Conservation (phyloP, 2,329 filamentous ascomycete genomes). For the Fusarium sp. region DNA sequence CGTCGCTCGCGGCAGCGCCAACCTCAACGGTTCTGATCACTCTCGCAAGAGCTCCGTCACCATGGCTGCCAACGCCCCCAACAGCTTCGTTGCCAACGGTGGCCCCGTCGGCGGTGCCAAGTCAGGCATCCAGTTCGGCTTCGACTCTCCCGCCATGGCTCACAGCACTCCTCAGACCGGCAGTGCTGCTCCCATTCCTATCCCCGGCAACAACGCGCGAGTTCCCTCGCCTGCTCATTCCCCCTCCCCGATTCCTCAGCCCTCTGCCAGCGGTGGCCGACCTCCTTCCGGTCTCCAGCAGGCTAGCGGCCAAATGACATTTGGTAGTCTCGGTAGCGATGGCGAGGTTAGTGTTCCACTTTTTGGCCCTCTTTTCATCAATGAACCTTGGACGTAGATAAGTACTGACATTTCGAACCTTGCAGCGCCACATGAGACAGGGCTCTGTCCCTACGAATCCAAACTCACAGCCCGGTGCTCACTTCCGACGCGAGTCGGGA, state of each 20-base stretch:
- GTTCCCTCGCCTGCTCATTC: constrained; percentile 88
- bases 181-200: constrained; percentile 69
- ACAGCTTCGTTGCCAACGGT: constrained; percentile 81
- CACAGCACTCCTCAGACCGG: constrained; percentile 74
- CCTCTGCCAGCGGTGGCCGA: constrained; percentile 84
- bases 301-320: constrained; percentile 76
- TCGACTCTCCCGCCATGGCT: constrained; percentile 75
- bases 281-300: constrained; percentile 82
- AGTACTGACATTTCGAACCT: constrained; percentile 44
- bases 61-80: constrained; percentile 86
- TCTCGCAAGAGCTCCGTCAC: constrained; percentile 89
- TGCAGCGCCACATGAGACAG: constrained; percentile 76
- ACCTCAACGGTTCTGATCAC: constrained; percentile 82
- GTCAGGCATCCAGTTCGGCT: constrained; percentile 84
- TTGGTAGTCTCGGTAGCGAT: constrained; percentile 86
- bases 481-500: constrained; percentile 87
- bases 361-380: constrained; percentile 13
- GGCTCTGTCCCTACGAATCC: constrained; percentile 72
- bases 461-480: constrained; percentile 72
- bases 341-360: constrained; percentile 71
- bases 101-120: constrained; percentile 69
- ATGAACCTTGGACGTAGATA: neutral
- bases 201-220: constrained; percentile 73
- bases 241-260: constrained; percentile 92
- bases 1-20: constrained; percentile 72